These are phyloP conservation scores for Spizellomyces punctatus DNA, from an alignment of 192 early-diverging fungal species.

Conservation along the genomic window DNA sequence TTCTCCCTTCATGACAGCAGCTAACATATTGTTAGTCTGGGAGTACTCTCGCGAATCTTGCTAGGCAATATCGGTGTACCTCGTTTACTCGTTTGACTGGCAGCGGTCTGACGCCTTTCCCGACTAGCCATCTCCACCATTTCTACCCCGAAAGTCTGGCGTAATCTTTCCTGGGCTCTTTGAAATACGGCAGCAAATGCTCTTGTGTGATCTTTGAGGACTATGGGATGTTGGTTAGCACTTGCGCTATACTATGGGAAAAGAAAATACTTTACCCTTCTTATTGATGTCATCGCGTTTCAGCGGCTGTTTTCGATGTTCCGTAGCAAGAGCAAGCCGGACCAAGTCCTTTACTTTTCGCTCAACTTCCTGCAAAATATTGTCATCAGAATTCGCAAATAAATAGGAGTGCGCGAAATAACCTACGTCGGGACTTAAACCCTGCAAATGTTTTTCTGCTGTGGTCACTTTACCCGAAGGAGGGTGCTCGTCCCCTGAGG, in stretches of 20 bases:
- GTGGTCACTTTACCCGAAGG: too few relatives aligned
- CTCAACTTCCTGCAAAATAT: conserved; percentile 49
- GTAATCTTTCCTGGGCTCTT: conserved; percentile 51
- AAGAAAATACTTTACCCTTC: conserved; percentile 41
- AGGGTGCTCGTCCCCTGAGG: too few relatives aligned
- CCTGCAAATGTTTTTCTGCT: too few relatives aligned
- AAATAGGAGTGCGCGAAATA: not conserved
- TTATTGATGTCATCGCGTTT: conserved; percentile 64
- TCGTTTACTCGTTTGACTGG: conserved; percentile 13
- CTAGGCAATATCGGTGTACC: not conserved
- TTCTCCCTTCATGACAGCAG: not conserved
- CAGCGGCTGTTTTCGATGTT: conserved; percentile 52
- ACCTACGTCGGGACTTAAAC: too few relatives aligned
- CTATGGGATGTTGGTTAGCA: conserved; percentile 31
- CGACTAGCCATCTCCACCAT: conserved; percentile 52
- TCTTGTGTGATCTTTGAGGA: conserved; percentile 49
- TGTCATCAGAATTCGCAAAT: not conserved
- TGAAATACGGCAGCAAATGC: conserved; percentile 51
- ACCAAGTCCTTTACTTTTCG: conserved; percentile 64
- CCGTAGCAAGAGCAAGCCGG: conserved; percentile 59
- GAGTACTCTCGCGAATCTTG: not conserved
- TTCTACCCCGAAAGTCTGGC: conserved; percentile 66
- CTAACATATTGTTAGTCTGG: not conserved
- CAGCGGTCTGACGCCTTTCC: conserved; percentile 12
- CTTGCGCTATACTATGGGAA: not conserved